phyloP scores from a whole-genome alignment of 2,329 filamentous ascomycete genomes.

The Chaetomium olivaceum region DNA sequence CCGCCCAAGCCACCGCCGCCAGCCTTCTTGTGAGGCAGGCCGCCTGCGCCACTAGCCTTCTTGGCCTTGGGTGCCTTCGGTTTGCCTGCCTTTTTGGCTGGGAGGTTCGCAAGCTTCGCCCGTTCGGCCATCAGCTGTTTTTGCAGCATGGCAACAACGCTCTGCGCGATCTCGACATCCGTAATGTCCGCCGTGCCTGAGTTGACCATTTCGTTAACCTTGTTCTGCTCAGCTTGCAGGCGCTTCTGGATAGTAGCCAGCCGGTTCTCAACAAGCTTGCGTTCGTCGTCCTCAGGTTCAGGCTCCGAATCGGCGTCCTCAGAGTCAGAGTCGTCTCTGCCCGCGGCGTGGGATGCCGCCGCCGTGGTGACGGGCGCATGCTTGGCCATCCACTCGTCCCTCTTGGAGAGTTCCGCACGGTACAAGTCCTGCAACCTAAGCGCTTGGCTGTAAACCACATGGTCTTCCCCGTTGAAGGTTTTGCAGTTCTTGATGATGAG shows the following conservation, averaged over 20 bases:
- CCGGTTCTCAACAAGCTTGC: slow-evolving; percentile 40
- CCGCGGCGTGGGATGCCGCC: slow-evolving; percentile 58
- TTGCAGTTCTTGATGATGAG: slow-evolving; percentile 88
- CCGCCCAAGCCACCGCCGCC: slow-evolving; percentile 27
- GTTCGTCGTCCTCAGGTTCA: slow-evolving; percentile 56
- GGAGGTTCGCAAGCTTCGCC: slow-evolving; percentile 52
- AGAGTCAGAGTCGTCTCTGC: slow-evolving; percentile 43
- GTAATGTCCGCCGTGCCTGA: slow-evolving; percentile 53
- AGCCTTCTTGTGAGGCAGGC: slow-evolving; percentile 30
- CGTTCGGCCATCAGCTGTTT: slow-evolving; percentile 74
- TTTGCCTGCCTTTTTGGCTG: slow-evolving; percentile 54
- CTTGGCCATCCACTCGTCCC: slow-evolving; percentile 76
- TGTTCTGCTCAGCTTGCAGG: slow-evolving; percentile 57
- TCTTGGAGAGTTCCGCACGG: slow-evolving; percentile 72
- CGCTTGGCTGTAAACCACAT: slow-evolving; percentile 71
- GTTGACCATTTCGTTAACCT: slow-evolving; percentile 56
- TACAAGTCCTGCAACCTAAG: slow-evolving; percentile 75
- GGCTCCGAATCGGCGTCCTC: slow-evolving; percentile 58
- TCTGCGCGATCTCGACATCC: slow-evolving; percentile 58
- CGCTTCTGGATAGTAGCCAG: slow-evolving; percentile 56
- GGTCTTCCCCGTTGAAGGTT: slow-evolving; percentile 78
- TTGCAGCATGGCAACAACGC: slow-evolving; percentile 65
- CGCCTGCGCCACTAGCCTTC: slow-evolving; percentile 37
- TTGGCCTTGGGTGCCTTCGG: slow-evolving; percentile 44
- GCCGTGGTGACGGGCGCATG: slow-evolving; percentile 55